Evolutionary conservation across 2,329 filamentous ascomycete species (phyloP).

Genomic region (Cytospora mali): DNA sequence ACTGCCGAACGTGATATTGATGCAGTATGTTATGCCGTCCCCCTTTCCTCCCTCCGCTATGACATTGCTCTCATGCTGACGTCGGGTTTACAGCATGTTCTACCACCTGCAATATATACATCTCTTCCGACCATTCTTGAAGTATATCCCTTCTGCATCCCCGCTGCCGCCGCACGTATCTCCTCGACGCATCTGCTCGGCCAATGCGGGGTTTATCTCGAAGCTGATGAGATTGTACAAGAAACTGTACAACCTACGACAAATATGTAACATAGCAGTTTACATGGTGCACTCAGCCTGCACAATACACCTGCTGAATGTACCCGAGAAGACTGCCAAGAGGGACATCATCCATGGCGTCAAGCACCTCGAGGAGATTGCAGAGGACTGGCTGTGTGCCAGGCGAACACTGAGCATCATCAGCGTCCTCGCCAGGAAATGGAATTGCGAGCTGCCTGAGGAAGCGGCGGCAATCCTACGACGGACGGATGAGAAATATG

Average conservation of each 20-base stretch:
- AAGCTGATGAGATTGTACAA: conserved; percentile 96
- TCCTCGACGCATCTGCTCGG: conserved; percentile 85
- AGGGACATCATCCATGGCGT: conserved; percentile 89
- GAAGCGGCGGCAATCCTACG: conserved; percentile 78
- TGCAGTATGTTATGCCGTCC: conserved; percentile 69
- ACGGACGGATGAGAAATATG: conserved; percentile 79
- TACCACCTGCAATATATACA: conserved; percentile 95
- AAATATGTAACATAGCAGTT: conserved; percentile 95
- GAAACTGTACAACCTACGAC: conserved; percentile 83
- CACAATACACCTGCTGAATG: conserved; percentile 89
- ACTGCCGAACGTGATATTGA: conserved; percentile 75
- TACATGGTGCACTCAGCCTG: conserved; percentile 95
- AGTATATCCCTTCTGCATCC: conserved; percentile 79
- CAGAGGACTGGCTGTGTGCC: conserved; percentile 91
- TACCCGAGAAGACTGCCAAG: conserved; percentile 88
- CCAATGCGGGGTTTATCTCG: conserved; percentile 85
- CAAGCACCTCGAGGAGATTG: conserved; percentile 92
- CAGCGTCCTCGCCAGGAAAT: conserved; percentile 82
- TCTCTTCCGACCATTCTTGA: conserved; percentile 91
- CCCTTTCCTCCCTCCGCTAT: not conserved
- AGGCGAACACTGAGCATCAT: conserved; percentile 83
- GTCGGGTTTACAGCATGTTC: conserved; percentile 74
- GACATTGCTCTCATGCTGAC: not conserved
- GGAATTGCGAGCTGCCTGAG: conserved; percentile 83
- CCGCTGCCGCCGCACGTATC: conserved; percentile 86